Evolutionary conservation across 2,329 filamentous ascomycete genomes (phyloP), one percentile per base, ranked within the genome.

Genomic region (Cercospora berteroae): DNA sequence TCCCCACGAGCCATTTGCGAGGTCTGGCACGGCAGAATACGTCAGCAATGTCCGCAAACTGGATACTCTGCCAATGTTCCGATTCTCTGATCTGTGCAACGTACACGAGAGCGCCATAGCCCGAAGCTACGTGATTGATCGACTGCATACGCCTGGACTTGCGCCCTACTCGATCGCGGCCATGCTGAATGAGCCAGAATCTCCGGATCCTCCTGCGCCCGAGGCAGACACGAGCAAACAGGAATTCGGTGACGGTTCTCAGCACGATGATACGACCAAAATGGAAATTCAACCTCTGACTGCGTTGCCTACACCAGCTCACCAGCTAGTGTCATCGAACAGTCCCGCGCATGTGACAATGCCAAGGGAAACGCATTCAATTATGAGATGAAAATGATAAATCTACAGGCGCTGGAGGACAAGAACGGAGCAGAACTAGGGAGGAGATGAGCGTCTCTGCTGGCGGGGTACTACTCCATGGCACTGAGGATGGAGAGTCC

Each of bases 111-210:
- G 36, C 58, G 12, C 39, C 4, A 50, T 31, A 9, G 42, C 52
- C 6, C 36, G 18, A 42, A n/a, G 27, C 13, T 31, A 52, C 23
- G 58, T 64, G 25, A 36, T 59, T 8, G 63, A 64, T 29, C 36
- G 56, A 20, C 55, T 60, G 36, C 31, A 60, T 13, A 64, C 63
- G n/a, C 63, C 63, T 16, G 44, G 39, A 5, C 7, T 18, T 18
- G 29, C 57, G 16, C 63, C 57, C 10, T 48, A 57, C n/a, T 64
- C 63, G 3, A 33, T 64, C 16, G 58, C 23, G 20, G 63, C 36
- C 36, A 50, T 52, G 25, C 16, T 64, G 20, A 20, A 64, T 18
- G 50, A 18, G 16, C 36, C 23, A 23, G 63, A 44, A 48, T 42
- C 27, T 58, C 63, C 36, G 13, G 56, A 33, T 16, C 6, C n/a